These are phyloP conservation scores for Saururus chinensis DNA, from an alignment of 164 flowering plant species.

Conservation along the genomic window DNA sequence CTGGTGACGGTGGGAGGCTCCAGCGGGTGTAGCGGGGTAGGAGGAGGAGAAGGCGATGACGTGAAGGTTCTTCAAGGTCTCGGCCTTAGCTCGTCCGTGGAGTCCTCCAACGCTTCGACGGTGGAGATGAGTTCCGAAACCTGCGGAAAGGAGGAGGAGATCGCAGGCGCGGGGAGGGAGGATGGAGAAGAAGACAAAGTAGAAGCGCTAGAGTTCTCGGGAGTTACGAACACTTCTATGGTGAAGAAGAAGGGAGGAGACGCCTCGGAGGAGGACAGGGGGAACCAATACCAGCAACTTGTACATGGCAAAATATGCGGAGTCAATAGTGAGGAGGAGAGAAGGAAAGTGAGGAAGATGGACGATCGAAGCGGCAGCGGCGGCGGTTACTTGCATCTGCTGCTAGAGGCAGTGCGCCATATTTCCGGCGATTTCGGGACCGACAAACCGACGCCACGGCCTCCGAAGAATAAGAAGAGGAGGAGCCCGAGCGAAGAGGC, in stretches of 20 bases:
- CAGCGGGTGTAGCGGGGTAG: slow-evolving; percentile 17
- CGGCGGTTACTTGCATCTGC: slow-evolving; percentile 22
- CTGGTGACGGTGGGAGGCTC: slow-evolving; percentile 3
- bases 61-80: background rate
- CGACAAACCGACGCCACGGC: background rate
- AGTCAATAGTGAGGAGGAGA: background rate
- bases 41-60: slow-evolving; percentile 8
- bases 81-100: slow-evolving; percentile 6
- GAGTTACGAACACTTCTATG: slow-evolving; percentile 8
- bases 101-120: slow-evolving; percentile 5
- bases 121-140: slow-evolving; percentile 16
- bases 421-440: slow-evolving; percentile 22
- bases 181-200: background rate
- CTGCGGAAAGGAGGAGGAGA: slow-evolving; percentile 10
- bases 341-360: slow-evolving; percentile 2
- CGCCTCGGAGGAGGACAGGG: background rate
- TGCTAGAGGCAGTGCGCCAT: slow-evolving; percentile 35
- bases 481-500: background rate
- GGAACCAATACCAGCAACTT: no score
- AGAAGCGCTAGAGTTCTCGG: slow-evolving; percentile 13
- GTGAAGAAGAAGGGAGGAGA: slow-evolving; percentile 1
- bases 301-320: background rate
- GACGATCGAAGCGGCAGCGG: background rate
- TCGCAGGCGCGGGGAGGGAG: background rate
- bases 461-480: background rate